Evolutionary conservation across 2,329 filamentous ascomycete genomes (phyloP).

Genomic region (Fusarium hainanense): DNA sequence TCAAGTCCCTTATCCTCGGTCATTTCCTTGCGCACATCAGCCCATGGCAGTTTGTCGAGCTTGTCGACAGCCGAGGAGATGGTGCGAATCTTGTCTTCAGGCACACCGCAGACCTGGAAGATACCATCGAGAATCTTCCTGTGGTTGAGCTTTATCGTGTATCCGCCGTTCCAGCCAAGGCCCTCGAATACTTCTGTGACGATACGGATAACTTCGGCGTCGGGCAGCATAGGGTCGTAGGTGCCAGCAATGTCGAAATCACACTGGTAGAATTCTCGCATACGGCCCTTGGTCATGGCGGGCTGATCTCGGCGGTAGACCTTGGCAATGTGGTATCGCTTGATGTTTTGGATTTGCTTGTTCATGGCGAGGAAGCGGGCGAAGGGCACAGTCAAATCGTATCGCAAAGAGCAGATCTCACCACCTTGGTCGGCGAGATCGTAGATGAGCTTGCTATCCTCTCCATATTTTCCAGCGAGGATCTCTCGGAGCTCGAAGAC

Average conservation of each 20-base stretch:
- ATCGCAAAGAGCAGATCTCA: slow-evolving; percentile 78
- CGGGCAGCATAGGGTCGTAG: slow-evolving; percentile 91
- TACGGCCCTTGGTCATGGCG: slow-evolving; percentile 86
- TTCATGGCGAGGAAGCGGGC: slow-evolving; percentile 96
- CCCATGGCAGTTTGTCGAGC: slow-evolving; percentile 92
- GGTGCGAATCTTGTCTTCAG: slow-evolving; percentile 84
- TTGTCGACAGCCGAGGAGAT: slow-evolving; percentile 97
- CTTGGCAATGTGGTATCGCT: slow-evolving; percentile 95
- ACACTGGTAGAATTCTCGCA: slow-evolving; percentile 97
- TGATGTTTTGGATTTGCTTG: slow-evolving; percentile 81
- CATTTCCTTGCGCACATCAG: slow-evolving; percentile 92
- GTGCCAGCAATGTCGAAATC: slow-evolving; percentile 93
- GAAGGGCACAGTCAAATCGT: slow-evolving; percentile 90
- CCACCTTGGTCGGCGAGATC: slow-evolving; percentile 88
- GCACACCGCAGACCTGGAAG: slow-evolving; percentile 91
- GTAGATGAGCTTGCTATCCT: slow-evolving; percentile 93
- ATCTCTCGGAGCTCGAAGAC: slow-evolving; percentile 92
- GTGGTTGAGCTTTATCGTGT: slow-evolving; percentile 95
- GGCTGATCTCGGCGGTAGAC: slow-evolving; percentile 67
- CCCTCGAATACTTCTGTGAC: slow-evolving; percentile 86
- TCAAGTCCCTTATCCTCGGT: slow-evolving; percentile 88
- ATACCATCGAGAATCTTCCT: slow-evolving; percentile 92
- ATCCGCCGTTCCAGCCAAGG: slow-evolving; percentile 77
- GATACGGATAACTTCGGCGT: slow-evolving; percentile 88
- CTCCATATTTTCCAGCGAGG: slow-evolving; percentile 88